Conservation (phyloP, 1,139 yeast genomes). For the Pichia cactophila region DNA sequence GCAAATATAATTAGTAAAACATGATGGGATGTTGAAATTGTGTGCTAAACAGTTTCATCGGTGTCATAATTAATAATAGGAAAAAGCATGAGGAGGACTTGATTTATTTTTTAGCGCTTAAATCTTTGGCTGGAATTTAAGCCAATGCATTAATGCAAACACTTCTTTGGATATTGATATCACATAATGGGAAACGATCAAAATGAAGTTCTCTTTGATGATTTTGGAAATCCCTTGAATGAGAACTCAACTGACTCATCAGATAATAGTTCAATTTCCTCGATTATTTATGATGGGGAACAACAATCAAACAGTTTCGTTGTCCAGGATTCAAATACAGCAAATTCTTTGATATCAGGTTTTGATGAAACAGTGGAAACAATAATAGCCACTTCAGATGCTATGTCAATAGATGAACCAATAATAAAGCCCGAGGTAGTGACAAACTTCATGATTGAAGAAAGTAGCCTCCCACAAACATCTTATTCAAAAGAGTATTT, state of each 20-base stretch:
- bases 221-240: slow-evolving; percentile 73
- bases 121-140: no score
- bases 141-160: neutral
- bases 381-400: slow-evolving; percentile 48
- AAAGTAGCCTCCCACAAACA: slow-evolving; percentile 47
- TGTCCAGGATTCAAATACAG: no score
- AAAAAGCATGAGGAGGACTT: no score
- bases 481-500: slow-evolving; percentile 58
- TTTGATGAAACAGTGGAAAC: slow-evolving; percentile 61
- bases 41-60: no score
- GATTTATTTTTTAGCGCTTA: no score
- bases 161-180: no score
- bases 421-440: slow-evolving; percentile 50
- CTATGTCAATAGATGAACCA: slow-evolving; percentile 52
- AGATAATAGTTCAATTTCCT: slow-evolving; percentile 10
- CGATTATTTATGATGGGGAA: slow-evolving; percentile 18
- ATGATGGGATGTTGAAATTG: no score
- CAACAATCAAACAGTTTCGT: neutral
- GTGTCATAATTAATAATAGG: no score
- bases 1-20: no score
- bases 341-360: slow-evolving; percentile 25
- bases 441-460: slow-evolving; percentile 44
- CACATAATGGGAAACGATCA: slow-evolving; percentile 32
- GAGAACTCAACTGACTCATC: slow-evolving; percentile 25
- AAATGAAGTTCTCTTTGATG: slow-evolving; percentile 48